Conservation (phyloP, 306 rosid genomes). For the Dryas drummondii region DNA sequence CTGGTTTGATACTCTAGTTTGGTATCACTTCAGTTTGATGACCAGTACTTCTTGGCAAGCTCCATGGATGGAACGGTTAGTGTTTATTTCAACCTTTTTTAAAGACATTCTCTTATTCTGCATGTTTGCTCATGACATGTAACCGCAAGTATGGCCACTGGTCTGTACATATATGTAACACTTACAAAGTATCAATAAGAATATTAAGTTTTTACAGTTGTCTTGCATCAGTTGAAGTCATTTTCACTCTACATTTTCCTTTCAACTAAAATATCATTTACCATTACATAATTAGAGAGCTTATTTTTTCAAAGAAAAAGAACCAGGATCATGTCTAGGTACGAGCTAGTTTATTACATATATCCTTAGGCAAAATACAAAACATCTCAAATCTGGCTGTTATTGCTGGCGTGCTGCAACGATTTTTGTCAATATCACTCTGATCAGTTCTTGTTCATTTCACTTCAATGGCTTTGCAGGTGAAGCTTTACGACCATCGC, state of each 20-base stretch:
- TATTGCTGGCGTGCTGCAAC: neutral
- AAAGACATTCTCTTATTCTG: neutral
- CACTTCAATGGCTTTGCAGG: constrained; percentile 41
- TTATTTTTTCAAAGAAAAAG: neutral
- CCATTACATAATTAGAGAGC: neutral
- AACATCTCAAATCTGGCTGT: neutral
- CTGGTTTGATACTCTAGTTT: constrained; percentile 47
- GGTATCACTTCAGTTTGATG: constrained; percentile 75
- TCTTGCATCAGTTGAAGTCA: neutral
- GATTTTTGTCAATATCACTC: constrained; percentile 14
- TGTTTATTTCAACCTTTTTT: constrained; percentile 9
- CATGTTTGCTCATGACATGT: neutral
- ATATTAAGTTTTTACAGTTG: neutral
- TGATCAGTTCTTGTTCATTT: constrained; percentile 5
- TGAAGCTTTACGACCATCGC: constrained; percentile 78
- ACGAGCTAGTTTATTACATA: neutral
- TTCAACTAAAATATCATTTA: neutral
- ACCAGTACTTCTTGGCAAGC: constrained; percentile 86
- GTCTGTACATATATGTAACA: neutral
- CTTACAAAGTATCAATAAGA: neutral
- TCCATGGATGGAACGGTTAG: constrained; percentile 97
- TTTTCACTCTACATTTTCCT: neutral
- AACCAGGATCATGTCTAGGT: neutral
- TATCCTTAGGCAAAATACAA: neutral
- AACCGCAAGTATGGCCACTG: neutral